A percentile compares a stretch with the other conserved stretches of the same genome.
Evolutionary conservation across 306 rosid species (phyloP).

Genomic region (Sesbania bispinosa): DNA sequence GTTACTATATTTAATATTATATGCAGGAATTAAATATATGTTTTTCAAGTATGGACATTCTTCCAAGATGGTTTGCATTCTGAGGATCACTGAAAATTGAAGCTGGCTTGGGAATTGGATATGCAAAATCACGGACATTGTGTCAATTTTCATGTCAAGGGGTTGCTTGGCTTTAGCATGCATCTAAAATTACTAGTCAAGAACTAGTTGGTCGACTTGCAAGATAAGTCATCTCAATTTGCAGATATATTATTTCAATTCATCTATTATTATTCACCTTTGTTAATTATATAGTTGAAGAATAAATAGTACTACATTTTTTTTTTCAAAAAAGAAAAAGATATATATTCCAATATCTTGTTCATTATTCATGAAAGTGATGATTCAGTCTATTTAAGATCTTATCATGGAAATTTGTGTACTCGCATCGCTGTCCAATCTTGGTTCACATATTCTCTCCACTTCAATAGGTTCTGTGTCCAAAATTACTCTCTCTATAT

Average conservation of each 20-base stretch:
- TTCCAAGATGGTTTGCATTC: constrained; percentile 37
- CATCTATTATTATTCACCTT: constrained; percentile 17
- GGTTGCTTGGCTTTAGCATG: constrained; percentile 25
- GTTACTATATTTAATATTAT: constrained; percentile 14
- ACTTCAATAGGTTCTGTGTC: too few relatives aligned
- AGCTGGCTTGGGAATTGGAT: constrained; percentile 34
- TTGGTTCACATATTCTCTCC: constrained; percentile 27
- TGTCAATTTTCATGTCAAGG: constrained; percentile 28
- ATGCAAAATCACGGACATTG: constrained; percentile 34
- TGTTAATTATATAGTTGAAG: background rate
- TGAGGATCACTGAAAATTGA: constrained; percentile 46
- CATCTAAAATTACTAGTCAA: constrained; percentile 20
- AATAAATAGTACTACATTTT: too few relatives aligned
- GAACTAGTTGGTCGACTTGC: constrained; percentile 35
- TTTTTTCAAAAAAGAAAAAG: background rate
- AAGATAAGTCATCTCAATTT: constrained; percentile 25
- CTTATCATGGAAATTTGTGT: constrained; percentile 49
- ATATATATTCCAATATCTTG: background rate
- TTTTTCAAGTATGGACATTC: constrained; percentile 23
- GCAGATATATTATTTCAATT: constrained; percentile 12
- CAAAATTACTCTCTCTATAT: too few relatives aligned
- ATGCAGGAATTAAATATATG: background rate
- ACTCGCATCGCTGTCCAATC: constrained; percentile 45
- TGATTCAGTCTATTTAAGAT: constrained; percentile 34
- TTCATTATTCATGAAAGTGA: constrained; percentile 37